A percentile compares a stretch with the other conserved stretches of the same genome.
Conservation (phyloP, 164 flowering plant genomes). For the Macadamia tetraphylla region DNA sequence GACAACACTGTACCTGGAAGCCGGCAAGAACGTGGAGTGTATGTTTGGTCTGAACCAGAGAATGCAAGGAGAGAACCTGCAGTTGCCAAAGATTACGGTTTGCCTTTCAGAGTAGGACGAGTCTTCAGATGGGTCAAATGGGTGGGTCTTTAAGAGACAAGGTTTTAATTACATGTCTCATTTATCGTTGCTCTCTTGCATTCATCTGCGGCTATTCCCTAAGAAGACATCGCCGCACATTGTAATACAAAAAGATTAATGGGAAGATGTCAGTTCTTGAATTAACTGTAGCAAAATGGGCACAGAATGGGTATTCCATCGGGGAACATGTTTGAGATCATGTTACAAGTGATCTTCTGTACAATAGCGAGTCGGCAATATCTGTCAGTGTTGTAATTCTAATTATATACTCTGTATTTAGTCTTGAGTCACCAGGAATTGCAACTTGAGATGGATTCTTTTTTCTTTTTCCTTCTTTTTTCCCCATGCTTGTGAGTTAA, state of each 20-base stretch:
- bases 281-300: not conserved
- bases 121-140: slow-evolving; percentile 96
- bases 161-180: not conserved
- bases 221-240: not conserved
- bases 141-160: slow-evolving; percentile 65
- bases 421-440: slow-evolving; percentile 18
- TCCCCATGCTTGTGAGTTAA: no score
- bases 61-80: slow-evolving; percentile 85
- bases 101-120: slow-evolving; percentile 81
- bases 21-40: slow-evolving; percentile 89
- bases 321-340: not conserved
- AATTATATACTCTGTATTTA: slow-evolving; percentile 25
- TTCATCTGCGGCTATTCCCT: not conserved
- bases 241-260: not conserved
- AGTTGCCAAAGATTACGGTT: slow-evolving; percentile 71
- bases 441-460: slow-evolving; percentile 2
- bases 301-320: not conserved
- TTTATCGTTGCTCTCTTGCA: not conserved
- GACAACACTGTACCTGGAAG: slow-evolving; percentile 98
- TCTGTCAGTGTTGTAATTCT: slow-evolving; percentile 31
- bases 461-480: no score
- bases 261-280: not conserved
- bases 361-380: slow-evolving; percentile 14
- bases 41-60: slow-evolving; percentile 83
- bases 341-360: slow-evolving; percentile 13